These are phyloP conservation scores for Wallacemonas sp. DNA, from an alignment of 208 protist genomes.

Conservation along the genomic window DNA sequence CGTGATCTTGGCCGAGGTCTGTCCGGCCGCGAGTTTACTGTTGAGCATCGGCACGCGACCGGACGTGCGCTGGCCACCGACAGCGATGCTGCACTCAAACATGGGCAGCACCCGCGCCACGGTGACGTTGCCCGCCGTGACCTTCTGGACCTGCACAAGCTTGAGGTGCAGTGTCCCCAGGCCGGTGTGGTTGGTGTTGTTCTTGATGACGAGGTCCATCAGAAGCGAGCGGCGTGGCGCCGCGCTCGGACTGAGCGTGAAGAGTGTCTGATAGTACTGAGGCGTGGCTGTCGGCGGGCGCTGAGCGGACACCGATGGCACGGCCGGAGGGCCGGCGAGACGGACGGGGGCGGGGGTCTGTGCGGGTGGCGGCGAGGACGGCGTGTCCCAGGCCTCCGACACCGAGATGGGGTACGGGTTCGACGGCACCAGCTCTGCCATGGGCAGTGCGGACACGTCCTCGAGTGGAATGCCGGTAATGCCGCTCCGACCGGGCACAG, in stretches of 20 bases:
- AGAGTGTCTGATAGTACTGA: constrained; percentile 5
- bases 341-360: too few species aligned
- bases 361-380: neutral
- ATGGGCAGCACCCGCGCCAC: neutral
- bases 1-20: neutral
- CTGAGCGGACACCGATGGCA: neutral
- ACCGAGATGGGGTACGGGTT: neutral
- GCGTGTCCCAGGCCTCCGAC: neutral
- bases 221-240: neutral
- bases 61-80: neutral
- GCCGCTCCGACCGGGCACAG: neutral
- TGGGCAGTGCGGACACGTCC: neutral
- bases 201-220: neutral
- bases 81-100: neutral
- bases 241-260: neutral
- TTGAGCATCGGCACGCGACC: neutral
- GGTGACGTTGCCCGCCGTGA: neutral
- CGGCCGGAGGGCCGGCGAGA: too few species aligned
- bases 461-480: constrained; percentile 6
- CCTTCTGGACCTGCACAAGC: constrained; percentile 4
- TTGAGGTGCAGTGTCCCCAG: neutral
- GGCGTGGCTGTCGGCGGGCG: neutral
- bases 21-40: neutral
- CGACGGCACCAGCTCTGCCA: neutral
- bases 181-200: neutral